These are phyloP conservation scores for Botrytis medusae DNA, from an alignment of 2,329 filamentous ascomycete genomes.

Conservation along the genomic window DNA sequence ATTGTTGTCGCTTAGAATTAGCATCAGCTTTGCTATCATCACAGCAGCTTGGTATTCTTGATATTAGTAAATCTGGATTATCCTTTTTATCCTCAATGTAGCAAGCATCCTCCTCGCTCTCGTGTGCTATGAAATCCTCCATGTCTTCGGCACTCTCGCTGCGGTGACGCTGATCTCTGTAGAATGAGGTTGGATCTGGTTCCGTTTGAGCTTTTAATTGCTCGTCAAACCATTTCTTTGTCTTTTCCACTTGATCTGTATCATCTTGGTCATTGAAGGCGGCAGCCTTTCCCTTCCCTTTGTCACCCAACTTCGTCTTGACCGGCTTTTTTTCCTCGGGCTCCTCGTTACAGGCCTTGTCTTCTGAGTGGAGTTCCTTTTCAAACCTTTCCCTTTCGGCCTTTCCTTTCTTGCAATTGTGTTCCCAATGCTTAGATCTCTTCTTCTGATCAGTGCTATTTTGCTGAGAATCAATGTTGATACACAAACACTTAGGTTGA, in stretches of 20 bases:
- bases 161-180: background rate
- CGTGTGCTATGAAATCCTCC: background rate
- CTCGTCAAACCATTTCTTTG: constrained; percentile 12
- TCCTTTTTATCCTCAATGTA: background rate
- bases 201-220: background rate
- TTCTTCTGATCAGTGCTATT: background rate
- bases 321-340: background rate
- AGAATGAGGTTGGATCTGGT: background rate
- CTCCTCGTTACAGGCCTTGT: background rate
- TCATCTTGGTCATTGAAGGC: background rate
- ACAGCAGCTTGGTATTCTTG: constrained; percentile 20
- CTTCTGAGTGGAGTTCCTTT: background rate
- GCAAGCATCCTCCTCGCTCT: background rate
- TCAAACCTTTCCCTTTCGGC: background rate
- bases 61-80: background rate
- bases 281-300: background rate
- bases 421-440: constrained; percentile 13
- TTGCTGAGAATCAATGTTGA: background rate
- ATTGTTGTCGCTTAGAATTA: background rate
- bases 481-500: background rate
- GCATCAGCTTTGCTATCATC: background rate
- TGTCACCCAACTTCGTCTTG: background rate
- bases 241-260: background rate
- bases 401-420: background rate
- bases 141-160: background rate